These are phyloP conservation scores for Cladorrhinum samala DNA, from an alignment of 495 filamentous ascomycete genomes.

Conservation along the genomic window DNA sequence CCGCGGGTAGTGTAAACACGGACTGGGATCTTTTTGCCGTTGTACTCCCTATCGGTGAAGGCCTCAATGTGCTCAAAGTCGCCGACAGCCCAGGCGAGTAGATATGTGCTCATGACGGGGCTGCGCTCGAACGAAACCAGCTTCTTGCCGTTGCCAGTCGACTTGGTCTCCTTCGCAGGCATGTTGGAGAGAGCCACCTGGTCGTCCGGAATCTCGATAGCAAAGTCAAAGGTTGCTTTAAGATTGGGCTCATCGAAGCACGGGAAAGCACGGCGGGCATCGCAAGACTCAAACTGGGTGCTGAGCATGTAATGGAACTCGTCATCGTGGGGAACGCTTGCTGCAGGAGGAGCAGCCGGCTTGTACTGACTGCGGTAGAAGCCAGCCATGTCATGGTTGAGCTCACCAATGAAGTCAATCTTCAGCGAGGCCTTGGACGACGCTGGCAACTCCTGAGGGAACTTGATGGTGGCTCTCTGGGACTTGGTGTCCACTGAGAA, in stretches of 20 bases:
- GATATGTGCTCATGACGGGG: constrained; percentile 95
- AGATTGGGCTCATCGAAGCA: constrained; percentile 98
- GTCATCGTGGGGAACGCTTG: constrained; percentile 68
- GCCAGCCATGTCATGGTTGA: constrained; percentile 94
- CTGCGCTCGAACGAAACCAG: constrained; percentile 77
- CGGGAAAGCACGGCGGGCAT: constrained; percentile 88
- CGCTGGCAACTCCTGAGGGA: constrained; percentile 59
- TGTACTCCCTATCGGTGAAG: constrained; percentile 79
- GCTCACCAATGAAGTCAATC: constrained; percentile 74
- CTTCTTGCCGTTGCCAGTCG: constrained; percentile 60
- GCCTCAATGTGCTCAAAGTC: constrained; percentile 96
- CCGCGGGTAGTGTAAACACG: constrained; percentile 92
- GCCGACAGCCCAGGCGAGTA: constrained; percentile 91
- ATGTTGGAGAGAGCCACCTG: constrained; percentile 91
- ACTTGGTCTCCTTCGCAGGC: constrained; percentile 65
- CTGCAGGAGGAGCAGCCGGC: constrained; percentile 58
- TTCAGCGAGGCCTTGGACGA: constrained; percentile 55
- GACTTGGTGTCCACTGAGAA: constrained; percentile 73
- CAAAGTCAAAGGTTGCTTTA: constrained; percentile 90
- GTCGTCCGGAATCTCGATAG: constrained; percentile 81
- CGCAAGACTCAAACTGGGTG: constrained; percentile 95
- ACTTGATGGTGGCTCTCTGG: constrained; percentile 70
- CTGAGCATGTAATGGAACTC: constrained; percentile 89
- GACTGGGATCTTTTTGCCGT: constrained; percentile 83
- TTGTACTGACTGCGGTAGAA: constrained; percentile 97